phyloP scores from a whole-genome alignment of 2,329 filamentous ascomycete genomes.

The Claviceps sp. region DNA sequence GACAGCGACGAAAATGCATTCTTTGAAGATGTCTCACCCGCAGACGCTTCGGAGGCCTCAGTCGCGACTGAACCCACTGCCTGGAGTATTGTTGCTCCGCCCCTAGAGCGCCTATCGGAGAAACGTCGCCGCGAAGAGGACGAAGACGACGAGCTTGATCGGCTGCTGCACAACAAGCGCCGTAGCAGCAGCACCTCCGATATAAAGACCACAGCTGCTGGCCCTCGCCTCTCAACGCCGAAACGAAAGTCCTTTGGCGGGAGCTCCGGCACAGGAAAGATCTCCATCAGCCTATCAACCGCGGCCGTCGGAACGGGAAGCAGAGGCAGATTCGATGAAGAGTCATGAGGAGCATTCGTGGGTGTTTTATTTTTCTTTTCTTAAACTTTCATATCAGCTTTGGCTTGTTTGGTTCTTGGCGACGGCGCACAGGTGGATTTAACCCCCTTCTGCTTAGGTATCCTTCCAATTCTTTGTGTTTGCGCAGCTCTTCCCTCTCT shows the following conservation, averaged over 20 bases:
- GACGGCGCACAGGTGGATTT: conserved; percentile 7
- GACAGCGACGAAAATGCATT: conserved; percentile 50
- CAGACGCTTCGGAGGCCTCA: conserved; percentile 19
- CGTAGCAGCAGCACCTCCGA: conserved; percentile 43
- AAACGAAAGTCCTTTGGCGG: conserved; percentile 29
- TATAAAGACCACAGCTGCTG: conserved; percentile 20
- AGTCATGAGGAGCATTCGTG: conserved; percentile 15
- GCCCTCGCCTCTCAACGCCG: conserved; percentile 17
- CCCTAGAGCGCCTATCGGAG: conserved; percentile 69
- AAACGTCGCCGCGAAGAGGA: conserved; percentile 88
- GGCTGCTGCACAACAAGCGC: conserved; percentile 55
- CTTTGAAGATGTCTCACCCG: conserved; percentile 27
- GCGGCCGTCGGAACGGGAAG: conserved; percentile 28
- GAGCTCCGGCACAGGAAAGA: conserved; percentile 33
- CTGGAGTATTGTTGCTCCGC: conserved; percentile 28
- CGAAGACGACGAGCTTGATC: conserved; percentile 76
- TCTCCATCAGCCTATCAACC: conserved; percentile 43
- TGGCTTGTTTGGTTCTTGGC: conserved; percentile 1
- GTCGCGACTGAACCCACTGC: conserved; percentile 15
- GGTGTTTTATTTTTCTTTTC: not conserved
- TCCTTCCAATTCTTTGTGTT: not conserved
- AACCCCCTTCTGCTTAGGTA: not conserved
- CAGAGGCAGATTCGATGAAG: conserved; percentile 24
- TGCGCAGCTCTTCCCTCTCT: not conserved
- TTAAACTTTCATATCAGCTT: not conserved